A percentile compares a stretch with the other conserved stretches of the same genome.
Conservation (phyloP, 2,329 filamentous ascomycete species). For the Sporothrix phasma region DNA sequence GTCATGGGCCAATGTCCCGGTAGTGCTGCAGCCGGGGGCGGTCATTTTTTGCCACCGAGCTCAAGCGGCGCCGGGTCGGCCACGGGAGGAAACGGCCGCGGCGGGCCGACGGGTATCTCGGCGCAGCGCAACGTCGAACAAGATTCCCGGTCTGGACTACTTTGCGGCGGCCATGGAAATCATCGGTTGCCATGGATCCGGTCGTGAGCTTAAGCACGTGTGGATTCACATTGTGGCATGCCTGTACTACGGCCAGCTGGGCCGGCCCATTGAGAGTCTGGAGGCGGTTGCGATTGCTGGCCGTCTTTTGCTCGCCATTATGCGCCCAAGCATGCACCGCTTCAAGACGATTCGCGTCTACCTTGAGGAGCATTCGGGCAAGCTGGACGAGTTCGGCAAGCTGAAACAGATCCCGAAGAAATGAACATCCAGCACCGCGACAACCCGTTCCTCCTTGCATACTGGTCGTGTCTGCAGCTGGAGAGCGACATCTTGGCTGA, state of each 20-base stretch:
- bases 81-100: background rate
- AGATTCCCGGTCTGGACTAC: constrained; percentile 82
- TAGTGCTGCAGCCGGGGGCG: no score
- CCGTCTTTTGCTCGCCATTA: constrained; percentile 56
- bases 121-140: constrained; percentile 58
- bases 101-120: background rate
- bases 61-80: background rate
- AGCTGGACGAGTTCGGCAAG: background rate
- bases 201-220: constrained; percentile 71
- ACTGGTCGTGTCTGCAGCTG: constrained; percentile 80
- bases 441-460: constrained; percentile 64
- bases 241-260: constrained; percentile 81
- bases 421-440: constrained; percentile 36
- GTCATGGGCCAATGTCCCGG: background rate
- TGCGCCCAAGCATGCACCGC: constrained; percentile 53
- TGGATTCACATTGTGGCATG: constrained; percentile 78
- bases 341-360: constrained; percentile 26
- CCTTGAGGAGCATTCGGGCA: constrained; percentile 31
- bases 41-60: background rate
- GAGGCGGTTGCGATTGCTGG: constrained; percentile 49
- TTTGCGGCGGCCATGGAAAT: constrained; percentile 82
- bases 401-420: background rate
- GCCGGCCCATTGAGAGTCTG: constrained; percentile 76
- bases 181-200: constrained; percentile 68
- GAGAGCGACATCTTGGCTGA: constrained; percentile 82